A percentile compares a stretch with the other conserved stretches of the same genome.
Evolutionary conservation across 441 rosid species (phyloP).

Genomic region (Corymbia calophylla): DNA sequence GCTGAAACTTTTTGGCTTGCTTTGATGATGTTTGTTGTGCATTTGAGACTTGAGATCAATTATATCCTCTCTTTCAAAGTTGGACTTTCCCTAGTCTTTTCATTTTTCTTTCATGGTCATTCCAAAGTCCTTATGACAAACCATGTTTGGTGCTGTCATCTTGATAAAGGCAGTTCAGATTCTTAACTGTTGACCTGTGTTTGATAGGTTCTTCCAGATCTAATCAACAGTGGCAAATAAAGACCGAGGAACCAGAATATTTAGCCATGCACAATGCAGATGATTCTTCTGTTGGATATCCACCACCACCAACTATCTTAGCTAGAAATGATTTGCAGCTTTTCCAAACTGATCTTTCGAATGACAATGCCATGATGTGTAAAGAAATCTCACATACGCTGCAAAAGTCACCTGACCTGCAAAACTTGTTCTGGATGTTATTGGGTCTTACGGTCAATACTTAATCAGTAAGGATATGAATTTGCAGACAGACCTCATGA

Average conservation of each 20-base stretch:
- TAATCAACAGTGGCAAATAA: slow-evolving; percentile 1
- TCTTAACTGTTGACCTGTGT: background rate
- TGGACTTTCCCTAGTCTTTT: background rate
- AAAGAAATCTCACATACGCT: slow-evolving; percentile 26
- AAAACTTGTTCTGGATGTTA: slow-evolving; percentile 26
- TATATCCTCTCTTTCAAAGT: background rate
- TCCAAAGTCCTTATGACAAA: too few species aligned
- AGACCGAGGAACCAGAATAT: slow-evolving; percentile 12
- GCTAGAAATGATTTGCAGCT: slow-evolving; percentile 3
- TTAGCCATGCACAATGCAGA: background rate
- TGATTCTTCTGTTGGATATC: slow-evolving; percentile 5
- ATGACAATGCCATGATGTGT: slow-evolving; percentile 2
- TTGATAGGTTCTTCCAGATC: background rate
- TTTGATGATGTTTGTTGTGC: background rate
- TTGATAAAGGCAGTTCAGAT: background rate
- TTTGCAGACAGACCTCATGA: slow-evolving; percentile 11
- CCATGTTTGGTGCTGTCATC: background rate
- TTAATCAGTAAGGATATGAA: slow-evolving; percentile 5
- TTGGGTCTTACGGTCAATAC: slow-evolving; percentile 12
- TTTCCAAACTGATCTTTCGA: background rate
- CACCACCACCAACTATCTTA: slow-evolving; percentile 1
- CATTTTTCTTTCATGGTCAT: background rate
- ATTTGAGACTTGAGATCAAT: background rate
- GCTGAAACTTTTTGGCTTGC: background rate
- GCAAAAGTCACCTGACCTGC: slow-evolving; percentile 24